Percentiles rank a stretch among this genome's conserved stretches.
Conservation (phyloP, 176 grass and related monocot species). For the Alopecurus myosuroides region DNA sequence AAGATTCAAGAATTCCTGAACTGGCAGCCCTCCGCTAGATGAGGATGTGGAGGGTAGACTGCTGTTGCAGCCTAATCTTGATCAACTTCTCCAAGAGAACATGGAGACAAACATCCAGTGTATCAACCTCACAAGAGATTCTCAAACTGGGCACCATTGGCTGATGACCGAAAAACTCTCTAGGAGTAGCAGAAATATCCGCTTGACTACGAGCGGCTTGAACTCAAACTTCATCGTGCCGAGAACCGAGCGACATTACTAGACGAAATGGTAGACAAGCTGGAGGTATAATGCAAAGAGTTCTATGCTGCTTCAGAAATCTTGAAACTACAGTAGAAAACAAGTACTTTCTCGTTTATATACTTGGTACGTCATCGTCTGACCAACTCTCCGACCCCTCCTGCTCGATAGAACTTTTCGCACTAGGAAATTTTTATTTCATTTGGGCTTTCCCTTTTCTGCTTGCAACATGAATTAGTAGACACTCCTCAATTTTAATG, state of each 20-base stretch:
- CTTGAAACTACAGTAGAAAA: conserved; percentile 49
- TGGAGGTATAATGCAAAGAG: conserved; percentile 34
- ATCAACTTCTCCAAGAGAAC: conserved; percentile 47
- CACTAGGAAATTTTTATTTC: no score
- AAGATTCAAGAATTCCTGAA: no score
- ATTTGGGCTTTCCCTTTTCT: no score
- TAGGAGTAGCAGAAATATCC: conserved; percentile 49
- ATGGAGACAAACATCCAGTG: conserved; percentile 51
- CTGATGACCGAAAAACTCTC: conserved; percentile 47
- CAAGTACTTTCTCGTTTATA: no score
- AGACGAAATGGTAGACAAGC: conserved; percentile 42
- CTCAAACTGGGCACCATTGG: background rate
- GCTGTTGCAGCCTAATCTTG: conserved; percentile 38
- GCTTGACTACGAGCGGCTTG: conserved; percentile 34
- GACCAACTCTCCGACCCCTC: no score
- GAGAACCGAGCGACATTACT: conserved; percentile 33
- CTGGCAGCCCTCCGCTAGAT: background rate
- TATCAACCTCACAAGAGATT: no score
- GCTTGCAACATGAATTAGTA: no score
- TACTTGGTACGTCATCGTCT: no score
- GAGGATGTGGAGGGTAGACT: background rate
- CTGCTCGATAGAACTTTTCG: no score
- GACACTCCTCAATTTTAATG: no score
- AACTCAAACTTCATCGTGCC: conserved; percentile 24
- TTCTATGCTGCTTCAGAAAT: conserved; percentile 29